Percentiles rank a stretch among this genome's conserved stretches.
These are phyloP conservation scores for Sarocladiaceae sp. DNA, from an alignment of 2,329 filamentous ascomycete species.

Conservation along the genomic window DNA sequence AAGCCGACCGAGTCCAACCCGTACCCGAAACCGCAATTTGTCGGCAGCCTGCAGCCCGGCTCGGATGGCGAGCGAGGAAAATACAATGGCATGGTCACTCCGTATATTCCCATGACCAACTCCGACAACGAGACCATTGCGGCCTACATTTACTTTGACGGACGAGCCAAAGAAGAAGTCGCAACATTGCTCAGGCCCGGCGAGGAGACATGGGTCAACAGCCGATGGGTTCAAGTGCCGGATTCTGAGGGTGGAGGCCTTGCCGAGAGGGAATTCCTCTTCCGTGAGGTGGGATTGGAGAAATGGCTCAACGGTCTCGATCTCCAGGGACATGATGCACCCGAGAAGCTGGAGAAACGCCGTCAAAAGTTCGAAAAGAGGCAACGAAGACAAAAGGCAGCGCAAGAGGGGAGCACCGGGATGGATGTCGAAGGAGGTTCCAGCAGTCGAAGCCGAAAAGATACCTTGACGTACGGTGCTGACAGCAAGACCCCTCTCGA, in stretches of 20 bases:
- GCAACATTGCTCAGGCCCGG: slow-evolving; percentile 87
- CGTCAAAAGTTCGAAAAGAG: slow-evolving; percentile 72
- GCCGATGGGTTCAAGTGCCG: slow-evolving; percentile 92
- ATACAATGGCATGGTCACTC: slow-evolving; percentile 58
- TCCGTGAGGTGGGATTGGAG: slow-evolving; percentile 93
- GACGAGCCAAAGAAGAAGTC: slow-evolving; percentile 91
- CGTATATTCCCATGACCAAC: slow-evolving; percentile 88
- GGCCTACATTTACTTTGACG: slow-evolving; percentile 98
- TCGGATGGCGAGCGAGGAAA: slow-evolving; percentile 42
- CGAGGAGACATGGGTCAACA: slow-evolving; percentile 99
- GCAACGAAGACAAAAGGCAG: slow-evolving; percentile 58
- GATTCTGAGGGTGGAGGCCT: slow-evolving; percentile 88
- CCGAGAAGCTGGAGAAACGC: slow-evolving; percentile 85
- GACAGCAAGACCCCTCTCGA: slow-evolving; percentile 73
- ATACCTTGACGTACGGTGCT: slow-evolving; percentile 75
- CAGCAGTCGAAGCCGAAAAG: slow-evolving; percentile 34
- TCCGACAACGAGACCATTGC: slow-evolving; percentile 96
- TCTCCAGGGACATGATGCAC: slow-evolving; percentile 86
- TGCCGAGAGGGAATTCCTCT: slow-evolving; percentile 93
- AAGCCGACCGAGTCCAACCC: slow-evolving; percentile 74
- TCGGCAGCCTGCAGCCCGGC: slow-evolving; percentile 62
- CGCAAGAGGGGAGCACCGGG: slow-evolving; percentile 27
- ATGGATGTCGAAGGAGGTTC: slow-evolving; percentile 35
- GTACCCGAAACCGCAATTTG: slow-evolving; percentile 75
- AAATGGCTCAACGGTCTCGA: slow-evolving; percentile 95